phyloP scores from a whole-genome alignment of 495 filamentous ascomycete genomes.

The Hypoxylon intermedium region DNA sequence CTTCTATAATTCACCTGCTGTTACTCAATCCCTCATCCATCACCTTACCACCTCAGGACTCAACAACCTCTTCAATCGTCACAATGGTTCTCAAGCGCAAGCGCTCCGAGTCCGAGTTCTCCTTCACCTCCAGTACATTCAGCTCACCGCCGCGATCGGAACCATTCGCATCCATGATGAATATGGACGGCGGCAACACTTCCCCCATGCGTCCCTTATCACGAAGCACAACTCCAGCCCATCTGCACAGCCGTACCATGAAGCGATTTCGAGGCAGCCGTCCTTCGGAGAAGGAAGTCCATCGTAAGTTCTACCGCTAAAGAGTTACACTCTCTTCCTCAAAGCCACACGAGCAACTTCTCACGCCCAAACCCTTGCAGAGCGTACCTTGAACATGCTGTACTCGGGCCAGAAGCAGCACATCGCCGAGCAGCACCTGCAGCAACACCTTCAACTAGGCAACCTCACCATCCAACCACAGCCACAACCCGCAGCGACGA shows the following conservation, averaged over 20 bases:
- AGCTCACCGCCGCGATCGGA: slow-evolving; percentile 44
- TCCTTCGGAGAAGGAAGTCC: slow-evolving; percentile 55
- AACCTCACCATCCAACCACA: slow-evolving; percentile 14
- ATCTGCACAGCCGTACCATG: slow-evolving; percentile 54
- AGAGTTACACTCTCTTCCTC: neutral
- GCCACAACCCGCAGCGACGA: slow-evolving; percentile 7
- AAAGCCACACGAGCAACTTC: slow-evolving; percentile 19
- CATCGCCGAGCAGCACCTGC: slow-evolving; percentile 12
- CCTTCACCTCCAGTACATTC: slow-evolving; percentile 43
- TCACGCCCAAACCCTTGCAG: slow-evolving; percentile 34
- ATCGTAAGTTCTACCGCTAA: slow-evolving; percentile 48
- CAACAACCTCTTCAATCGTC: neutral
- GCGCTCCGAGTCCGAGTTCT: slow-evolving; percentile 59
- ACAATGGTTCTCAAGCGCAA: slow-evolving; percentile 60
- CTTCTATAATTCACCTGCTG: slow-evolving; percentile 1
- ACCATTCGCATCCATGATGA: slow-evolving; percentile 15
- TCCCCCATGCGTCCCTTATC: slow-evolving; percentile 14
- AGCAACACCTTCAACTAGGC: slow-evolving; percentile 8
- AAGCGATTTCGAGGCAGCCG: slow-evolving; percentile 59
- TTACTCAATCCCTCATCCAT: neutral
- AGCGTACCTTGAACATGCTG: slow-evolving; percentile 55
- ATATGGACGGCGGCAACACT: slow-evolving; percentile 20
- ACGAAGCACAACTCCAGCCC: slow-evolving; percentile 22
- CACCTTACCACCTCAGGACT: neutral
- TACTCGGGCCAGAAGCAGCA: slow-evolving; percentile 56